Base-by-base conservation (phyloP, 2,329 filamentous ascomycete species). In the Purpureocillium lavendulum region DNA sequence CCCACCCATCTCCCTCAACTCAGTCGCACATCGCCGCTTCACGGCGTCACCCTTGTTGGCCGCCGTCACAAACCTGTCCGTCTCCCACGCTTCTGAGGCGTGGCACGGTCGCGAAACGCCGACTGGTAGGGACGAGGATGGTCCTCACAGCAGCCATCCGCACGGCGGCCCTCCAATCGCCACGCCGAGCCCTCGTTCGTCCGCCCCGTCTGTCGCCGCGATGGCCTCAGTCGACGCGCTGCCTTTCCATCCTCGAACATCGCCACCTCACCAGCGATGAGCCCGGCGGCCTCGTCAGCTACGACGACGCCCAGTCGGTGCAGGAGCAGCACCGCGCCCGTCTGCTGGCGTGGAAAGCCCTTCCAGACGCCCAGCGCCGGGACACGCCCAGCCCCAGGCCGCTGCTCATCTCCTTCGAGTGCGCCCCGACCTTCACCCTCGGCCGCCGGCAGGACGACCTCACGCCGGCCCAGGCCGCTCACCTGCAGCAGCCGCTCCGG, bases 391-490 rank as follows among this genome's bases (percentile, higher is more conserved):
- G 72, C 8, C 83, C 83, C 1, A 66, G 69, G 12, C 85, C 87
- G 18, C 79, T 77, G 26, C 70, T 97, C 47, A 70, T 97, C 46
- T 88, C 87, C 47, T 92, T 94, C 61, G 81, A 86, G 39, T 84
- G 88, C 35, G 66, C 73, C 28, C 87, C 89, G 2, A 87, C 88
- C 35, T 96, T 92, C 64, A 96, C 90, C 12, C 84, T 89, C 48
- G 92, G 92, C 40, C 83, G 90, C 6, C 84, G 92, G 26, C 88
- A 96, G 54, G 59, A 57, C 51, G 42, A 54, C 60, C 47, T 85
- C 3, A 63, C 67, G 1, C 38, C 53, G 0, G 48, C 52, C 2
- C 73, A 82, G 49, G 59, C 65, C 2, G 55, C 52, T 4, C 62
- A 66, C 2, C 61, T 81, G 31, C 56, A 49, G 7, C 59, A 57